A percentile compares a stretch with the other conserved stretches of the same genome.
Conservation (phyloP, 2,329 filamentous ascomycete genomes). For the Nakataea oryzae region DNA sequence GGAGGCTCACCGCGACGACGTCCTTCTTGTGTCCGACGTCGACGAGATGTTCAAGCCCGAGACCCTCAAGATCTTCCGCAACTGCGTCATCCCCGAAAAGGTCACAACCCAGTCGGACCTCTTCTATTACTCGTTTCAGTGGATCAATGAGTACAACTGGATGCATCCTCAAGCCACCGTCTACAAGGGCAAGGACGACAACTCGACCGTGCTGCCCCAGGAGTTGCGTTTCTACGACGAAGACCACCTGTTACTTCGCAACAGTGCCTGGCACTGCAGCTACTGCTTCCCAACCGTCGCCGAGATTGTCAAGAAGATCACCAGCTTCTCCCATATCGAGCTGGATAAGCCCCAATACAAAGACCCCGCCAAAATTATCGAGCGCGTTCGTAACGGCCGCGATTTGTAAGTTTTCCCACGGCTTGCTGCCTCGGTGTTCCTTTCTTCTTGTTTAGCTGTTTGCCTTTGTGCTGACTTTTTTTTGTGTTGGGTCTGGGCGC, state of each 20-base stretch:
- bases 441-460: neutral
- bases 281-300: slow-evolving; percentile 29
- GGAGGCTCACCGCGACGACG: slow-evolving; percentile 22
- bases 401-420: slow-evolving; percentile 25
- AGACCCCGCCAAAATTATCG: slow-evolving; percentile 25
- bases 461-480: neutral
- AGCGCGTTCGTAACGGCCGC: slow-evolving; percentile 26
- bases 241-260: slow-evolving; percentile 20
- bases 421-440: neutral
- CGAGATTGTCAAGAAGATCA: slow-evolving; percentile 29
- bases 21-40: slow-evolving; percentile 32
- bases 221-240: slow-evolving; percentile 22
- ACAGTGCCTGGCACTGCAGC: slow-evolving; percentile 35
- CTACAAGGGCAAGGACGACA: slow-evolving; percentile 18
- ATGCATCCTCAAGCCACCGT: slow-evolving; percentile 32
- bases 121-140: slow-evolving; percentile 29
- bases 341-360: slow-evolving; percentile 27
- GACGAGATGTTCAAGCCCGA: slow-evolving; percentile 31
- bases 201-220: slow-evolving; percentile 26
- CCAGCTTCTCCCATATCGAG: slow-evolving; percentile 27
- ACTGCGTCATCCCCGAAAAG: slow-evolving; percentile 21
- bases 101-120: slow-evolving; percentile 21
- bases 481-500: neutral
- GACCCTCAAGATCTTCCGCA: slow-evolving; percentile 19
- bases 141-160: slow-evolving; percentile 25